Percentiles rank a stretch among this genome's conserved stretches.
Evolutionary conservation across 768 basidiomycete genomes (phyloP).

Genomic region (Leccinum pellstonianum): DNA sequence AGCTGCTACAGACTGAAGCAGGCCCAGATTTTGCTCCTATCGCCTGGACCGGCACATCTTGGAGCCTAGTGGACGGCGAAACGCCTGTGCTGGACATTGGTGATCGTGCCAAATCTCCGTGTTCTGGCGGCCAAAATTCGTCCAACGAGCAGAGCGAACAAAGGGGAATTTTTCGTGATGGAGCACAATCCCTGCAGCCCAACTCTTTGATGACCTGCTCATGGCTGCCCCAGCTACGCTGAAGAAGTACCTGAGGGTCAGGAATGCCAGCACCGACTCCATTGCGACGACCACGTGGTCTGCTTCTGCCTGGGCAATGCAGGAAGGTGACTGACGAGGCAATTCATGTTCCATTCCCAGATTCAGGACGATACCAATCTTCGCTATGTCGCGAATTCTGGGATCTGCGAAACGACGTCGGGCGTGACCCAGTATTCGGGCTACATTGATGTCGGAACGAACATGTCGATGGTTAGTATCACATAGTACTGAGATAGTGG

Average conservation of each 20-base stretch:
- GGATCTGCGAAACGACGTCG: too few species aligned
- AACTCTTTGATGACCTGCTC: conserved; percentile 34
- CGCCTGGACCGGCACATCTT: conserved; percentile 9
- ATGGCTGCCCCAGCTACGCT: conserved; percentile 20
- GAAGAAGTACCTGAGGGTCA: conserved; percentile 18
- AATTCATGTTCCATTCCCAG: too few species aligned
- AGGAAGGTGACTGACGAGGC: conserved; percentile 7
- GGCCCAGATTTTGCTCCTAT: conserved; percentile 15
- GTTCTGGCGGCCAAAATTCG: conserved; percentile 10
- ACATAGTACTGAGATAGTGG: too few species aligned
- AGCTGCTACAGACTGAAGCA: conserved; percentile 25
- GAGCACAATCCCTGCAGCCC: conserved; percentile 24
- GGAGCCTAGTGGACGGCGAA: conserved; percentile 21
- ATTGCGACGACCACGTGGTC: conserved; percentile 19
- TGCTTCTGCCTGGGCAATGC: conserved; percentile 18
- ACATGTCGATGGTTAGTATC: too few species aligned
- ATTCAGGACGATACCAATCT: too few species aligned
- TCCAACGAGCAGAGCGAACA: conserved; percentile 19
- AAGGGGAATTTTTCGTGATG: conserved; percentile 2
- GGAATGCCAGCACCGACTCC: conserved; percentile 16
- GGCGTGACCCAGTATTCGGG: too few species aligned
- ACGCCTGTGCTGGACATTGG: conserved; percentile 24
- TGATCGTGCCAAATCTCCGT: conserved; percentile 18
- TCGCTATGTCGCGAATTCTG: too few species aligned
- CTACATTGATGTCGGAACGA: too few species aligned